Base-by-base conservation (phyloP, 345 rosid species). In the Hibiscus trionum region DNA sequence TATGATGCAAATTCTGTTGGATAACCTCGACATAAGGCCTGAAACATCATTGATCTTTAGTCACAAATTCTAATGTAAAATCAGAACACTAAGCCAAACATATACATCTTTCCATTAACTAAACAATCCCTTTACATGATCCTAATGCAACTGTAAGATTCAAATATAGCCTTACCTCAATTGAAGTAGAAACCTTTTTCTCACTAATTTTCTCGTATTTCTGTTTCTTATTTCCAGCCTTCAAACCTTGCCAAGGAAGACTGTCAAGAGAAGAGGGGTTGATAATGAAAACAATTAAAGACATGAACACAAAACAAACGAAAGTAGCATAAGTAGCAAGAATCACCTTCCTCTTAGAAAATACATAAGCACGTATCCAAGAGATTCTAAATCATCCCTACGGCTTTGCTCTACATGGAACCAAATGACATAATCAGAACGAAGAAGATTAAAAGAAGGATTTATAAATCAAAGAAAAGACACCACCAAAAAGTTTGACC, bases 231-330 rank as follows among this genome's bases (percentile, higher is more conserved):
- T 85, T 95, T 79, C 99, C 97, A 50, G 99, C 97, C 83, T 90
- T 92, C 55, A 95, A 81, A 75, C 99, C 99, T 83, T 95, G 99
- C 99, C 99, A 92, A 24, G 99, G 99, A 82, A 95, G 97, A 81
- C 99, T 95, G 61, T 3, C 69, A 66, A 37, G 58, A 70, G 61
- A 82, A 21, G 53, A 46, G 77, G 75, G 70, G 68, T 64, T 71
- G 77, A 56, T 59, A 75, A 75, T 44, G 14, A 63, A 61, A 37
- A 64, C 69, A 57, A 47, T 49, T 8, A 39, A 71, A 53, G 44
- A 53, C 12, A 76, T 49, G 46, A 7, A 71, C 17, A 55, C 65
- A 59, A 62, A 58, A 66, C 27, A 8, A 53, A 3, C n/a, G 35
- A 1, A 4, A 11, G 74, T 29, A 60, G 58, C 7, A 73, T 15